Conservation (phyloP, 2,329 filamentous ascomycete species). For the Fusarium sacchari region DNA sequence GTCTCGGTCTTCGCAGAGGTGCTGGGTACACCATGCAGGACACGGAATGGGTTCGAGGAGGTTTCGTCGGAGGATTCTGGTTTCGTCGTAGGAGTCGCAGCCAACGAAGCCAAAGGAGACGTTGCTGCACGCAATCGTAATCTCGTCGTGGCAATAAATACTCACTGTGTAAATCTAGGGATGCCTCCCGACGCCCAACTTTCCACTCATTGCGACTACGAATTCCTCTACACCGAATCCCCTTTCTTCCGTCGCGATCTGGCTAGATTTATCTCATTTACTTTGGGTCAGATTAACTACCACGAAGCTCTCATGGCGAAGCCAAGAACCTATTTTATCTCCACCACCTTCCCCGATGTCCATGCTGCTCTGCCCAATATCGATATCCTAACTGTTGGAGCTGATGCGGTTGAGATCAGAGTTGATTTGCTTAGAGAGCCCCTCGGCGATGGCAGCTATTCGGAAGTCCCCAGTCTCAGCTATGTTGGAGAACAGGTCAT, state of each 20-base stretch:
- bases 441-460: conserved; percentile 68
- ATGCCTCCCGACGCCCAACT: conserved; percentile 74
- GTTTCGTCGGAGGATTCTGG: conserved; percentile 66
- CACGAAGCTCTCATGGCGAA: conserved; percentile 83
- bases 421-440: conserved; percentile 84
- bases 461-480: conserved; percentile 77
- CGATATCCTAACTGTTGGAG: conserved; percentile 86
- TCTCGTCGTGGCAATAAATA: conserved; percentile 76
- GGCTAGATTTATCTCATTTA: conserved; percentile 81
- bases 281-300: conserved; percentile 80
- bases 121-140: conserved; percentile 67
- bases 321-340: conserved; percentile 83
- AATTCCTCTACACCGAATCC: conserved; percentile 82
- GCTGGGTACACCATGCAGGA: conserved; percentile 75
- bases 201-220: conserved; percentile 80
- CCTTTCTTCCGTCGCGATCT: conserved; percentile 80
- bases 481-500: conserved; percentile 90
- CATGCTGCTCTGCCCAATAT: conserved; percentile 84
- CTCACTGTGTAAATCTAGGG: conserved; percentile 77
- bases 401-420: conserved; percentile 85
- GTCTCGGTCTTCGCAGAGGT: conserved; percentile 81
- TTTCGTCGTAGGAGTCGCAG: conserved; percentile 74
- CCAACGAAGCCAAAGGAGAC: conserved; percentile 65
- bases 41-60: conserved; percentile 65
- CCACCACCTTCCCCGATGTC: conserved; percentile 88